Evolutionary conservation across 768 basidiomycete genomes (phyloP), one percentile per base, ranked within the genome.

Genomic region (Trametes punicea): DNA sequence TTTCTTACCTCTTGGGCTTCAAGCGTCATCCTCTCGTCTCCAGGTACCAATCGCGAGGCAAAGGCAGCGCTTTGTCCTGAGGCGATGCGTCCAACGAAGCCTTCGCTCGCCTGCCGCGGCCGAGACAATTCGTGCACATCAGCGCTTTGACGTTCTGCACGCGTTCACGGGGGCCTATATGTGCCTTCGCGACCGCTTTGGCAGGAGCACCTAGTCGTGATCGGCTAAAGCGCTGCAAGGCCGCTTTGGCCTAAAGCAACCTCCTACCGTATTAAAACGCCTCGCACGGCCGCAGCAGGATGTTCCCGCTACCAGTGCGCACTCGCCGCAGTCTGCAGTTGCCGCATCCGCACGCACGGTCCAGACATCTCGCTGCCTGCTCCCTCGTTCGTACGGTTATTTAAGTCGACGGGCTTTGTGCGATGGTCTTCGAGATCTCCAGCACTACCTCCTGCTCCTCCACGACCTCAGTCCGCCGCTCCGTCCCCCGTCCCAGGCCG

Each of bases 321-420:
- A n/a, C n/a, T n/a, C n/a, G n/a, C n/a, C n/a, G 52, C 52, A 54
- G 44, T 38, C 51, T 53, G 49, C 49, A 51, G 56, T 50, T 18
- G 11, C 48, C 18, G 36, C 34, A 30, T 26, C 52, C 20, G 20
- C 20, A 21, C 21, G 29, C 31, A 11, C 40, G 20, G 2, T 26
- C 13, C 25, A 1, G 47, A 48, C 25, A 51, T 51, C 47, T 30
- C n/a, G 18, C 55, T 26, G 20, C 38, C 15, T 25, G 18, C 55
- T 26, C 29, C 38, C 15, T 25, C 38, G 8, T 29, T 18, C 21
- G 27, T 39, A 25, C 46, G 40, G n/a, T 21, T 25, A 25, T 34
- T 16, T n/a, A 6, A 27, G 23, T 25, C 38, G 10, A 8, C 2
- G 6, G 16, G 18, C 25, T 27, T 31, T 56, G 47, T 33, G 27